phyloP scores from a whole-genome alignment of 768 basidiomycete genomes.

The Suillus decipiens region DNA sequence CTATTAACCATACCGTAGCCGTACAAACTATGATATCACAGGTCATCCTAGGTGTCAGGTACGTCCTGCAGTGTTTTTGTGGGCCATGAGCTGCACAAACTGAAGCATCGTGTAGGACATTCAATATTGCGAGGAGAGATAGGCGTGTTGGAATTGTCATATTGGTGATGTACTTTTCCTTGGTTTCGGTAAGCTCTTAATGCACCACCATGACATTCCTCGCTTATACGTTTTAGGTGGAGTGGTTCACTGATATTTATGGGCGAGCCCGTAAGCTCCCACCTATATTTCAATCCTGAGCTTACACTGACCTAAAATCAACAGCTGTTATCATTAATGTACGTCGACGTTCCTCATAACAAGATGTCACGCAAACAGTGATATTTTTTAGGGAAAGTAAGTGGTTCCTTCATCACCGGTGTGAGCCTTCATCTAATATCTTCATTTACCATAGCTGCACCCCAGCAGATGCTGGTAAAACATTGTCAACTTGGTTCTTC shows the following conservation, averaged over 20 bases:
- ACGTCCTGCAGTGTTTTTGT: not conserved
- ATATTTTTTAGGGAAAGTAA: slow-evolving; percentile 37
- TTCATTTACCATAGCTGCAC: slow-evolving; percentile 44
- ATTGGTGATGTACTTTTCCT: slow-evolving; percentile 39
- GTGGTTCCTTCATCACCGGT: slow-evolving; percentile 6
- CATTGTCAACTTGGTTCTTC: slow-evolving; percentile 54
- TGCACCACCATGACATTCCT: not conserved
- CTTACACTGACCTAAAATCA: slow-evolving; percentile 12
- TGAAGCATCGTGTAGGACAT: slow-evolving; percentile 40
- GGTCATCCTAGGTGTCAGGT: slow-evolving; percentile 1
- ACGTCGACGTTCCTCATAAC: slow-evolving; percentile 15
- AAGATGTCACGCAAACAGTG: slow-evolving; percentile 4
- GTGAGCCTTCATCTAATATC: not conserved
- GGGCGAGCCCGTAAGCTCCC: slow-evolving; percentile 47
- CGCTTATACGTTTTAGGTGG: slow-evolving; percentile 39
- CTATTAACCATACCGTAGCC: not conserved
- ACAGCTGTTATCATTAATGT: slow-evolving; percentile 25
- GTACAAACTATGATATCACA: not conserved
- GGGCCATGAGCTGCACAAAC: not conserved
- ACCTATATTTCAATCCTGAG: slow-evolving; percentile 10
- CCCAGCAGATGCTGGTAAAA: slow-evolving; percentile 33
- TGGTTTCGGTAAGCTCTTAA: slow-evolving; percentile 42
- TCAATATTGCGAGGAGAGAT: slow-evolving; percentile 56
- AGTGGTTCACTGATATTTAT: slow-evolving; percentile 60
- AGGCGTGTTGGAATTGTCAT: slow-evolving; percentile 41